Percentiles rank a stretch among this genome's conserved stretches.
These are phyloP conservation scores for Cercophora newfieldiana DNA, from an alignment of 495 filamentous ascomycete species.

Conservation along the genomic window DNA sequence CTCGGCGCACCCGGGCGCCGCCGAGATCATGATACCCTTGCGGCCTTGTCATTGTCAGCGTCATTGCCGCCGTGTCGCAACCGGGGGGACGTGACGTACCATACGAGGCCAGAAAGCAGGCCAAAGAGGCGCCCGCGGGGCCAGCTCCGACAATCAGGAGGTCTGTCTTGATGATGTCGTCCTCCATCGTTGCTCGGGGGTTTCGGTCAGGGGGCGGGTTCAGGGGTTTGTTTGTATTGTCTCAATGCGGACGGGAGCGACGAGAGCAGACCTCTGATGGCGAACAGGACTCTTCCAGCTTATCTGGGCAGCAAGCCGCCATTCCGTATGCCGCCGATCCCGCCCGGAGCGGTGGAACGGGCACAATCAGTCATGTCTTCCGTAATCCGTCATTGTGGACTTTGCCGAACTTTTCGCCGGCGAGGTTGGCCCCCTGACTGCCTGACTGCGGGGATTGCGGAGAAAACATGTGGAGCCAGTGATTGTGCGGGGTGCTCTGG, in stretches of 20 bases:
- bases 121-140: conserved; percentile 55
- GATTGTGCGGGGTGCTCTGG: not conserved
- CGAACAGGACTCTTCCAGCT: not conserved
- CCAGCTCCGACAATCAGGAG: conserved; percentile 57
- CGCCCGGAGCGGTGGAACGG: not conserved
- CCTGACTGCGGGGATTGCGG: not conserved
- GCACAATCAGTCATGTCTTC: not conserved
- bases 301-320: not conserved
- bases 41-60: conserved; percentile 31
- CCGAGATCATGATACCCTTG: conserved; percentile 50
- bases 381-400: not conserved
- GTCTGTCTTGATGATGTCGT: conserved; percentile 43
- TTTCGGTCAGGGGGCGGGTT: not conserved
- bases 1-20: conserved; percentile 47
- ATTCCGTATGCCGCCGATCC: not conserved
- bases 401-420: not conserved
- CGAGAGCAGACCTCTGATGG: not conserved
- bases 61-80: not conserved
- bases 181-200: not conserved
- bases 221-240: not conserved
- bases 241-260: not conserved
- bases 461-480: not conserved
- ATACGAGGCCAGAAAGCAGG: conserved; percentile 55
- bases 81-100: conserved; percentile 32
- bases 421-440: too few relatives aligned